Evolutionary conservation across 345 rosid genomes (phyloP), one percentile per base, ranked within the genome.

Genomic region (Salix suchowensis): DNA sequence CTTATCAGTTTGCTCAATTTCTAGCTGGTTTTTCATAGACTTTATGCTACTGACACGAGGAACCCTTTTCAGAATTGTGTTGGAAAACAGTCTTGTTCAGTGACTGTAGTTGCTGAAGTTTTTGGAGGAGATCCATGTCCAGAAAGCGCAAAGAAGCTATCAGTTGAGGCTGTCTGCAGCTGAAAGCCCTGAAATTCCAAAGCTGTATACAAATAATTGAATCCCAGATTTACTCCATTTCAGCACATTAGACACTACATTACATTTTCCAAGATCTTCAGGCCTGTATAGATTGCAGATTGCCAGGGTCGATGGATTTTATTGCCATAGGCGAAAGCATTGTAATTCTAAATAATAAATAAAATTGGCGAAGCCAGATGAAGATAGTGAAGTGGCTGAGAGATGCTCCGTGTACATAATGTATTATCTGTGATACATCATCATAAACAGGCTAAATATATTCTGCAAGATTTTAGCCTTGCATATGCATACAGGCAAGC

Each of bases 81-180:
- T 34, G 83, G 83, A 30, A 65, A 80, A 50, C 78, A 76, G 48
- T 71, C 79, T 9, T 80, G 83, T 24, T 71, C 79, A 5, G 79
- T 80, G 67, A 71, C 73, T 7, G 83, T 76, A 24, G 79, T 34
- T 34, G 37, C 40, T 7, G 2, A 39, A 39, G 40, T 7, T 39
- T 39, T 39, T 8, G 9, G 40, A 39, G 40, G 40, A 39, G 40
- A 39, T 39, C 40, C 40, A 39, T 8, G 40, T 7, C 40, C 10
- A 39, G 40, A 39, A 0, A 39, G 9, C 40, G 9, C 40, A 39
- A 39, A 39, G 40, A 39, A 39, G 40, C 10, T 39, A 39, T 39
- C 40, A 39, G 40, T 39, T 1, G 9, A 39, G 40, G 9, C 40
- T 7, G 40, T 8, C 40, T 39, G 40, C 40, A 7, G 40, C 9